A percentile compares a stretch with the other conserved stretches of the same genome.
These are phyloP conservation scores for Canariomyces notabilis DNA, from an alignment of 2,329 filamentous ascomycete genomes.

Conservation along the genomic window DNA sequence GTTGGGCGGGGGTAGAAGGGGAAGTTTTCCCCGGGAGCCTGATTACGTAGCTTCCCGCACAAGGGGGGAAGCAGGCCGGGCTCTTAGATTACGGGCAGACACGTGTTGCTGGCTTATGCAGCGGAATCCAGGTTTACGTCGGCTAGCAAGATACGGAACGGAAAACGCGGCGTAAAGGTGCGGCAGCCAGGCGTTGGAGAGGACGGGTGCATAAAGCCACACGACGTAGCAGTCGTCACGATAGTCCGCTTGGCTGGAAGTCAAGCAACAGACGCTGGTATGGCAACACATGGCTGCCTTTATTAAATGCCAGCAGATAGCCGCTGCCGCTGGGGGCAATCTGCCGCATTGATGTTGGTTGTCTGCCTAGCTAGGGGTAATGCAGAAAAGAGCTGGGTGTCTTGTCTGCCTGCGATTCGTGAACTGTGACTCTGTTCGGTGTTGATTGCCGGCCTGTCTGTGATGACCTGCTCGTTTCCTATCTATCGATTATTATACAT, in stretches of 20 bases:
- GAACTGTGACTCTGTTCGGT: no score
- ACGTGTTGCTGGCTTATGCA: slow-evolving; percentile 3
- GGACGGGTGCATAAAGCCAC: background rate
- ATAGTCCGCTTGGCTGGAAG: background rate
- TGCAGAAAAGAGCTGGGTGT: no score
- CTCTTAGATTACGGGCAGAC: background rate
- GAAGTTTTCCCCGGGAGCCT: no score
- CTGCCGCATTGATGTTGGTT: background rate
- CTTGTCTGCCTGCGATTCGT: no score
- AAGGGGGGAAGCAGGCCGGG: no score
- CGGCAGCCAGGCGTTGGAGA: slow-evolving; percentile 4
- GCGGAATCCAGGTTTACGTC: background rate
- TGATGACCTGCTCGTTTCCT: no score
- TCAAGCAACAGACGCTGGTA: no score
- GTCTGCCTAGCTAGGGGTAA: background rate
- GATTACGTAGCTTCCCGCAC: no score
- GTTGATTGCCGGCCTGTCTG: no score
- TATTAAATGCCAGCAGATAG: background rate
- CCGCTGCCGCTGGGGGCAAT: background rate
- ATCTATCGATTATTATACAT: no score
- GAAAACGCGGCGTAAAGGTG: background rate
- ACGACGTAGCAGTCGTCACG: background rate
- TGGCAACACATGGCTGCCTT: background rate
- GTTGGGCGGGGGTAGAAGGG: no score
- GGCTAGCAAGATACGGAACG: background rate